Conservation (phyloP, 805 yeast genomes). For the Yueomyces sinensis region DNA sequence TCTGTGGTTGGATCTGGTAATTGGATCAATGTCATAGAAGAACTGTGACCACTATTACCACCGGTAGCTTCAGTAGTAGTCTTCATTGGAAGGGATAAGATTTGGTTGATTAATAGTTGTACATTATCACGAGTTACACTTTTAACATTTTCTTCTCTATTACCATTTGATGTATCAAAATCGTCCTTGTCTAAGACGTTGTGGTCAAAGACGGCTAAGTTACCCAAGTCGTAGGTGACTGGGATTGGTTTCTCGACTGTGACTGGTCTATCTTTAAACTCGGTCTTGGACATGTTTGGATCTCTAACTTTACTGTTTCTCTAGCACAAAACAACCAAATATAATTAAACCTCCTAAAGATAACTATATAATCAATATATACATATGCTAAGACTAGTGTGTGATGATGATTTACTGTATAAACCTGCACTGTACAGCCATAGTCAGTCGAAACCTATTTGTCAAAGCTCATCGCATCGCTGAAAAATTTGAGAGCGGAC, state of each 20-base stretch:
- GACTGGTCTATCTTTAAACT: constrained; percentile 36
- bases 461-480: too few relatives aligned
- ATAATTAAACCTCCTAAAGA: too few relatives aligned
- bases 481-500: too few relatives aligned
- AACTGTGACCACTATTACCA: constrained; percentile 38
- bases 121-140: constrained; percentile 78
- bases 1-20: constrained; percentile 74
- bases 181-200: constrained; percentile 64
- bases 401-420: too few relatives aligned
- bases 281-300: constrained; percentile 10
- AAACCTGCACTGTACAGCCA: too few relatives aligned
- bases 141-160: constrained; percentile 51
- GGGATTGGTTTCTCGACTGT: constrained; percentile 90
- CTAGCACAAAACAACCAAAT: too few relatives aligned
- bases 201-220: constrained; percentile 78
- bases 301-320: not conserved
- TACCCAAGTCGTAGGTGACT: constrained; percentile 78
- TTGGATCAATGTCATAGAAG: constrained; percentile 69
- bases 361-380: too few relatives aligned
- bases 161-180: constrained; percentile 37
- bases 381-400: too few relatives aligned
- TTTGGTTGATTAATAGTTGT: constrained; percentile 81
- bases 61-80: constrained; percentile 66
- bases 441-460: too few relatives aligned
- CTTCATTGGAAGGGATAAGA: constrained; percentile 78